Evolutionary conservation across 2,329 filamentous ascomycete species (phyloP).

Genomic region (Xylaria sp.): DNA sequence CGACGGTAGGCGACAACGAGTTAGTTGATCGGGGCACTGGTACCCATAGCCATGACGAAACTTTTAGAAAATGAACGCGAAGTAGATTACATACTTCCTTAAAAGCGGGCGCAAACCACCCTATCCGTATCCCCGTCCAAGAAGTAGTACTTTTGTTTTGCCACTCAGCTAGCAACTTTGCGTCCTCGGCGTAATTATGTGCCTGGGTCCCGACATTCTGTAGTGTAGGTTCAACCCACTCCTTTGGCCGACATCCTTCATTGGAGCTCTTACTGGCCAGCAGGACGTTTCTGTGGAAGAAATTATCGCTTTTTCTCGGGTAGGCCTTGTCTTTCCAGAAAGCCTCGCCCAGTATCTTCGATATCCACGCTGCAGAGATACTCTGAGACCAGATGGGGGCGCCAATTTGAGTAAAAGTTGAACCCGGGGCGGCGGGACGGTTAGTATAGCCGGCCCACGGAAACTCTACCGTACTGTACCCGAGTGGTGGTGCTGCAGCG

Average conservation of each 20-base stretch:
- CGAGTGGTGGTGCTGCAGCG: neutral
- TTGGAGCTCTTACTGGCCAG: neutral
- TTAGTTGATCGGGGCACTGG: neutral
- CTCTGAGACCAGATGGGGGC: neutral
- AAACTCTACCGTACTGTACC: no score
- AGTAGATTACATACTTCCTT: neutral
- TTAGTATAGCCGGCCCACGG: no score
- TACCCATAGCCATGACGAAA: neutral
- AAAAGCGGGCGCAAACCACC: no score
- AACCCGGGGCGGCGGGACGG: neutral
- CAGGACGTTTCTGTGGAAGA: neutral
- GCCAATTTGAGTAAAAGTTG: neutral
- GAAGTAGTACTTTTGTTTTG: no score
- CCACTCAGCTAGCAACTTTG: neutral
- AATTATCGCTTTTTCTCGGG: constrained; percentile 7
- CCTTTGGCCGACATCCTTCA: no score
- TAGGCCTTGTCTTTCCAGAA: constrained; percentile 2
- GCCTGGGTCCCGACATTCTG: neutral
- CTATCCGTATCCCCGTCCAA: no score
- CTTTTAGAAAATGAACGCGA: no score
- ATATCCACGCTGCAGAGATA: neutral
- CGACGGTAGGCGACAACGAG: neutral
- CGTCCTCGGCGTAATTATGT: neutral
- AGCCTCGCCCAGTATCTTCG: neutral
- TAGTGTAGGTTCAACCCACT: neutral